phyloP scores from a whole-genome alignment of 2,329 filamentous ascomycete species.

The Colletotrichum theobromicola region DNA sequence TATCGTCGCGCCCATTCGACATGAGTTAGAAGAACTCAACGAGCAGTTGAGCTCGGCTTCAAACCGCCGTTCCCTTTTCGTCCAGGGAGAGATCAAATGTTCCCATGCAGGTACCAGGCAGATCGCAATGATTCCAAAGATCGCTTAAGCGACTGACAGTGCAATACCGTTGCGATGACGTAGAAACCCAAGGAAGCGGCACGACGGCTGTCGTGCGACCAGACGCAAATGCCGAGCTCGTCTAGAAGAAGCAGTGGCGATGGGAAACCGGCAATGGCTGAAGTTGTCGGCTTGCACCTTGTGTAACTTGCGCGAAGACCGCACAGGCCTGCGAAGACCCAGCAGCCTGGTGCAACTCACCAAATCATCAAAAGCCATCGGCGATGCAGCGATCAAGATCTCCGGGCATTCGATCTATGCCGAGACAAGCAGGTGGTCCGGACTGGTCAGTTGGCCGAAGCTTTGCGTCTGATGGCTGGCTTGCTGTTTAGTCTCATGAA shows the following conservation, averaged over 20 bases:
- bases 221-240: not conserved
- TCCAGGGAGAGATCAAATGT: not conserved
- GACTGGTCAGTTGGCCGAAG: not conserved
- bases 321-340: not conserved
- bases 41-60: not conserved
- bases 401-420: constrained; percentile 12
- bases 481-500: not conserved
- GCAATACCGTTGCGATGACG: not conserved
- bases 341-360: not conserved
- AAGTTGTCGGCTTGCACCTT: not conserved
- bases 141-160: not conserved
- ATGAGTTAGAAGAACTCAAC: not conserved
- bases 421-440: not conserved
- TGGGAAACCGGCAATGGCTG: not conserved
- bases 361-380: not conserved
- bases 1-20: not conserved
- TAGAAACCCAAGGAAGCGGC: not conserved
- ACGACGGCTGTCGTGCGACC: not conserved
- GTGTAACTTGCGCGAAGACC: not conserved
- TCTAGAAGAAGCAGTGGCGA: not conserved
- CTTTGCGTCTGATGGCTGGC: not conserved
- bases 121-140: not conserved
- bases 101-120: not conserved
- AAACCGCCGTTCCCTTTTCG: not conserved
- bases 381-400: constrained; percentile 10